Percentiles rank a stretch among this genome's conserved stretches.
Conservation (phyloP, 331 rosid species). For the Prunus yedoensis region DNA sequence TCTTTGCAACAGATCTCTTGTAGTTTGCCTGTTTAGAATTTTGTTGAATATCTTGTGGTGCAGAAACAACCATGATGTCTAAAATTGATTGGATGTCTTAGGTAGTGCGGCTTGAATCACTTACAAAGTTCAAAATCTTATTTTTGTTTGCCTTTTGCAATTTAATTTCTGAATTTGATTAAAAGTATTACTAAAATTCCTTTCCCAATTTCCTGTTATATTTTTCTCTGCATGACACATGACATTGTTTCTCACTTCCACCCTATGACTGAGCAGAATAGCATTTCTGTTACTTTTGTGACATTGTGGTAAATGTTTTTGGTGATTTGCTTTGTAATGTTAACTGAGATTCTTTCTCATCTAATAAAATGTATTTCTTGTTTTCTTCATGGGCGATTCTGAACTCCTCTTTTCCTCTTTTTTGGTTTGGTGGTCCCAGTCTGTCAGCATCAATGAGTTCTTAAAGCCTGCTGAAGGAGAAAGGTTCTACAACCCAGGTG, state of each 20-base stretch:
- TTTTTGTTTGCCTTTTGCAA: not conserved
- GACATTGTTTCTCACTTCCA: not conserved
- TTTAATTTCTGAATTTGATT: not conserved
- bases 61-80: not conserved
- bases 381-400: not conserved
- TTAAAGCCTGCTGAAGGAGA: conserved; percentile 89
- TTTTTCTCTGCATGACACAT: not conserved
- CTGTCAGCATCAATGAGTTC: conserved; percentile 82
- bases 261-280: no score
- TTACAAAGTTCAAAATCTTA: not conserved
- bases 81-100: not conserved
- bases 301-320: not conserved
- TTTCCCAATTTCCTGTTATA: not conserved
- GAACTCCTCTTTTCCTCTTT: not conserved
- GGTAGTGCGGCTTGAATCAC: no score
- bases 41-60: not conserved
- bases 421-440: conserved; percentile 26
- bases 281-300: no score
- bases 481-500: conserved; percentile 60
- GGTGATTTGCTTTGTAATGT: not conserved
- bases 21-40: not conserved
- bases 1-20: not conserved
- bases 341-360: not conserved
- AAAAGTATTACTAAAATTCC: not conserved
- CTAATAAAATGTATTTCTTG: not conserved